A percentile compares a stretch with the other conserved stretches of the same genome.
Conservation (phyloP, 805 yeast genomes). For the Ogataea pini region DNA sequence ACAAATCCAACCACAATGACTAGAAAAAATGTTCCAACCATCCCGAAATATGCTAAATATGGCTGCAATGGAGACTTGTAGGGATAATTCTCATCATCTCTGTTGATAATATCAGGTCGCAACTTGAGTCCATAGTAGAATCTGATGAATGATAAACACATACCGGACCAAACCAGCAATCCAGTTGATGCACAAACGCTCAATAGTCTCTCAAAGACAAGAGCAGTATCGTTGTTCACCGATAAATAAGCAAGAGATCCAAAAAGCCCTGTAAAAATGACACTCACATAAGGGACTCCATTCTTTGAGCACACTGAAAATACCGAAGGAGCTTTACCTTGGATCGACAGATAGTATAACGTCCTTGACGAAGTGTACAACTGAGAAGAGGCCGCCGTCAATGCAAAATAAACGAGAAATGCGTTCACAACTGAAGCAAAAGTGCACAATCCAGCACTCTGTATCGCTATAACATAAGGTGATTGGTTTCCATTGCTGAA, state of each 20-base stretch:
- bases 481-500: slow-evolving; percentile 50
- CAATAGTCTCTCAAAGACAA: slow-evolving; percentile 65
- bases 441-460: slow-evolving; percentile 51
- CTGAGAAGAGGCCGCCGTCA: slow-evolving; percentile 58
- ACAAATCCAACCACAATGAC: slow-evolving; percentile 53
- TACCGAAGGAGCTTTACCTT: slow-evolving; percentile 60
- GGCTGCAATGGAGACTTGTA: slow-evolving; percentile 59
- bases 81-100: slow-evolving; percentile 57
- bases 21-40: slow-evolving; percentile 42
- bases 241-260: slow-evolving; percentile 63
- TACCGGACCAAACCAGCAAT: slow-evolving; percentile 74
- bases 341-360: slow-evolving; percentile 52
- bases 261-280: slow-evolving; percentile 60
- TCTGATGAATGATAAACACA: slow-evolving; percentile 56
- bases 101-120: slow-evolving; percentile 55
- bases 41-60: slow-evolving; percentile 50
- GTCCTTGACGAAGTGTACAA: slow-evolving; percentile 64
- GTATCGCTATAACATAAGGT: slow-evolving; percentile 59
- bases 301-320: slow-evolving; percentile 58
- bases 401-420: slow-evolving; percentile 52
- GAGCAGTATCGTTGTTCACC: slow-evolving; percentile 55
- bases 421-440: slow-evolving; percentile 54
- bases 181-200: slow-evolving; percentile 74
- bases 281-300: slow-evolving; percentile 77
- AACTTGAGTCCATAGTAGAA: slow-evolving; percentile 54